These are phyloP conservation scores for Eucalyptus regnans DNA, from an alignment of 345 rosid species.

Conservation along the genomic window DNA sequence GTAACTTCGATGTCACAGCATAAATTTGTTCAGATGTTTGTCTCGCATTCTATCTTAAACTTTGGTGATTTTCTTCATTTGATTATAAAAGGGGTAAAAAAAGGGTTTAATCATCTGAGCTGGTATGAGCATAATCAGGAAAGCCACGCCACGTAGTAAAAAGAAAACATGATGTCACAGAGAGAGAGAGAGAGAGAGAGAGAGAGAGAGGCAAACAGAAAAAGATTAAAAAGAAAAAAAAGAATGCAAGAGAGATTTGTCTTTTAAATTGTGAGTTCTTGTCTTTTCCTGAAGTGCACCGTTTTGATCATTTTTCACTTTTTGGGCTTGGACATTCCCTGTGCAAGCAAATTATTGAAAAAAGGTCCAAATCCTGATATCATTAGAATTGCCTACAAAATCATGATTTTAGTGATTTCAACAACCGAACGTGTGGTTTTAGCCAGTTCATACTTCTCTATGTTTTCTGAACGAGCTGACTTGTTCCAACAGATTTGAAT, in stretches of 20 bases:
- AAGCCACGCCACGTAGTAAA: background rate
- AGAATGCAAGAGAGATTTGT: background rate
- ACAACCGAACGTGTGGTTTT: background rate
- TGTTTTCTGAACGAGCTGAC: background rate
- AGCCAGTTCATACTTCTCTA: background rate
- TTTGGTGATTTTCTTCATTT: background rate
- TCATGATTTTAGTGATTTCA: background rate
- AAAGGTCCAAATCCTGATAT: background rate
- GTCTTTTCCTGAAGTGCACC: background rate
- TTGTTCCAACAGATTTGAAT: background rate
- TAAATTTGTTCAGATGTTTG: background rate
- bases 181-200: background rate
- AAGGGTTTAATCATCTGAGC: background rate
- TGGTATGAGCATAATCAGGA: background rate
- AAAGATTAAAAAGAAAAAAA: background rate
- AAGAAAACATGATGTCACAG: background rate
- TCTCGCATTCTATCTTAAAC: background rate
- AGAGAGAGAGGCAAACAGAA: background rate
- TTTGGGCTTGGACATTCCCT: background rate
- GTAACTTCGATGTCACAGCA: background rate
- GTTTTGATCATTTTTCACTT: background rate
- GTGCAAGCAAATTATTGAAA: background rate
- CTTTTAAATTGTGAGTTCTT: background rate
- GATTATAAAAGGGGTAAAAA: background rate
- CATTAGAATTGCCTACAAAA: background rate